Evolutionary conservation across 495 filamentous ascomycete species (phyloP), one percentile per base, ranked within the genome.

Genomic region (Lophiostoma macrostomum): DNA sequence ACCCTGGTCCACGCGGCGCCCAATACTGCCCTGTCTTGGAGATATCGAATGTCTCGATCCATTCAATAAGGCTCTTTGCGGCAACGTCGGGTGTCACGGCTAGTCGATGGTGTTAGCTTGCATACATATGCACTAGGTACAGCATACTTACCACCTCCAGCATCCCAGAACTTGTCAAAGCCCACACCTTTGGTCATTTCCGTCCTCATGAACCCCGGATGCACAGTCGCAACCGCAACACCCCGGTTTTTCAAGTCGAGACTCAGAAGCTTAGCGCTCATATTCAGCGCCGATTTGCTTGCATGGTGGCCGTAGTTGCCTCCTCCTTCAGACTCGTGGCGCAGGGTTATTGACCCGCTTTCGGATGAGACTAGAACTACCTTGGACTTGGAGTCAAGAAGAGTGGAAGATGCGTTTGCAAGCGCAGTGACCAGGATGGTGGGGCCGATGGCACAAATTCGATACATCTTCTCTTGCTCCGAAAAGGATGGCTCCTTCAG

Each of bases 301-400:
- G 78, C 85, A 75, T 88, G 85, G 64, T 88, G 84, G 0, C 76
- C 84, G 62, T 81, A 87, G 64, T 87, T 87, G 0, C 85, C 85
- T 5, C 84, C 85, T 0, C 84, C 84, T 67, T 87, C 84, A 25
- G 73, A 78, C 63, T 81, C 76, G 63, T 87, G 82, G 4, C 85
- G 76, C 12, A 89, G 67, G 3, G 80, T 78, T 54, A 88, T 86
- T 52, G 78, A 82, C 3, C 85, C 85, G 13, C 78, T 76, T 71
- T 89, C 85, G 25, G 78, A 83, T 31, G 77, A 81, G 23, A 89
- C 76, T 1, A 89, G 67, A 30, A 88, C 73, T 28, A 89, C 66
- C 58, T 86, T 86, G 34, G 78, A 75, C 8, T 30, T 44, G 23
- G 34, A 22, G 18, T 25, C 34, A 10, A 57, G 37, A n/a, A 51